A percentile compares a stretch with the other conserved stretches of the same genome.
phyloP scores from a whole-genome alignment of 2,329 filamentous ascomycete genomes.

The Penicillium corylophilum region DNA sequence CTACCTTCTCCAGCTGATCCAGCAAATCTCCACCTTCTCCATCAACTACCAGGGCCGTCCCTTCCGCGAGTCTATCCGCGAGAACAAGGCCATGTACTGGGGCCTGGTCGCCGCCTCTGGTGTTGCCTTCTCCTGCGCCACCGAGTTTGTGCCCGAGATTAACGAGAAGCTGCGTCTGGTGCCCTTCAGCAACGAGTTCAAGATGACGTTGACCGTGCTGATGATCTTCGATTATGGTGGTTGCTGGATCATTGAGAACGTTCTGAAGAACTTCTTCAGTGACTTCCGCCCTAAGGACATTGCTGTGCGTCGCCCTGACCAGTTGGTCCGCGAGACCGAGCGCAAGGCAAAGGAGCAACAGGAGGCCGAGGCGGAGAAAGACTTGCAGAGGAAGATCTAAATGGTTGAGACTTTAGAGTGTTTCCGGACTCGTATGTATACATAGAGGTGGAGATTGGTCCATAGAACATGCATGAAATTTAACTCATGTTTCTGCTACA shows the following conservation, averaged over 20 bases:
- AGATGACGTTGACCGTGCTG: slow-evolving; percentile 73
- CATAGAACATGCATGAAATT: slow-evolving; percentile 20
- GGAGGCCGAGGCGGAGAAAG: slow-evolving; percentile 42
- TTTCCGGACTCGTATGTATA: slow-evolving; percentile 13
- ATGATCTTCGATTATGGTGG: slow-evolving; percentile 87
- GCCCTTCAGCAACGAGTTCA: slow-evolving; percentile 85
- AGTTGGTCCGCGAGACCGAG: slow-evolving; percentile 71
- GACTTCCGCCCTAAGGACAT: slow-evolving; percentile 95
- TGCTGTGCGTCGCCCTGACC: slow-evolving; percentile 79
- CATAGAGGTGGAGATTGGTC: slow-evolving; percentile 17
- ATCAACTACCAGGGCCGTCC: slow-evolving; percentile 99
- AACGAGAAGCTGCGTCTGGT: slow-evolving; percentile 92
- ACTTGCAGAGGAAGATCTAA: slow-evolving; percentile 31
- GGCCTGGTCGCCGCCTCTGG: slow-evolving; percentile 86
- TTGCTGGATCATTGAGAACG: slow-evolving; percentile 85
- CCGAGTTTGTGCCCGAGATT: slow-evolving; percentile 92
- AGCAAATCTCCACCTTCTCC: slow-evolving; percentile 97
- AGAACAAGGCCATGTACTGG: slow-evolving; percentile 98
- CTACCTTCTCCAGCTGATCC: slow-evolving; percentile 95
- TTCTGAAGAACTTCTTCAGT: slow-evolving; percentile 80
- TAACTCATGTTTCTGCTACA: slow-evolving; percentile 15
- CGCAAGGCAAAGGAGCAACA: slow-evolving; percentile 63
- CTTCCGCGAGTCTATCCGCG: slow-evolving; percentile 91
- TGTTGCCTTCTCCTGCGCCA: slow-evolving; percentile 90
- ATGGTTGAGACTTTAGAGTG: slow-evolving; percentile 3